Base-by-base conservation (phyloP, 495 filamentous ascomycete species). In the Cercophora samala region DNA sequence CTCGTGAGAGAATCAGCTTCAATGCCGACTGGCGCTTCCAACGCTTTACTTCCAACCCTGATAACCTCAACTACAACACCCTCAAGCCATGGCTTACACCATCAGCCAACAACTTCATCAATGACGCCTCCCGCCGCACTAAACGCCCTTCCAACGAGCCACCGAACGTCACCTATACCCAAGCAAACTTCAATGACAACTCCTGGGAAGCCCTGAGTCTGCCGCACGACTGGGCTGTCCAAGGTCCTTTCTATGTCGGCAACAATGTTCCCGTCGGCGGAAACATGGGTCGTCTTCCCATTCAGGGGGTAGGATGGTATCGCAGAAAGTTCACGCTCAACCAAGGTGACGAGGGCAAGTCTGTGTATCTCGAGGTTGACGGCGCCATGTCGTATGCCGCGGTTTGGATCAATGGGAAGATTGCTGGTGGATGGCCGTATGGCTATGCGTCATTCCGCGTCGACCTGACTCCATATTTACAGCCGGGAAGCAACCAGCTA, bases 201-300 rank as follows among this genome's bases (percentile, higher is more conserved):
- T 9, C n/a, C 24, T 74, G 72, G 72, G 68, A 72, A 37, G 11
- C 22, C 18, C 11, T 74, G 13, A 58, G 66, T 19, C 59, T 74
- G n/a, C 72, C 72, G 1, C 82, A 85, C 66, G 83, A 85, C 69
- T 85, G 80, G 83, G 83, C 81, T 37, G 77, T 83, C 61, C 79
- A 81, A 24, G 81, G 79, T 0, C 81, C 81, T 1, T 83, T 82
- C 55, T 76, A 75, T 37, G 72, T 74, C 2, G 70, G 70, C 1
- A 29, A 62, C 18, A 63, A 71, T 58, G 70, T 84, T 4, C 76
- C 76, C 5, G 83, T 84, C 68, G 83, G 82, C 55, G 86, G 82
- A 11, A 79, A 81, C 13, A 88, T 84, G 78, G 89, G 86, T 4
- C 76, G 89, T 1, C 74, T 91, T 25, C 82, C 80, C n/a, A 68